phyloP scores from a whole-genome alignment of 2,329 filamentous ascomycete genomes.

The Aureobasidium sp. region DNA sequence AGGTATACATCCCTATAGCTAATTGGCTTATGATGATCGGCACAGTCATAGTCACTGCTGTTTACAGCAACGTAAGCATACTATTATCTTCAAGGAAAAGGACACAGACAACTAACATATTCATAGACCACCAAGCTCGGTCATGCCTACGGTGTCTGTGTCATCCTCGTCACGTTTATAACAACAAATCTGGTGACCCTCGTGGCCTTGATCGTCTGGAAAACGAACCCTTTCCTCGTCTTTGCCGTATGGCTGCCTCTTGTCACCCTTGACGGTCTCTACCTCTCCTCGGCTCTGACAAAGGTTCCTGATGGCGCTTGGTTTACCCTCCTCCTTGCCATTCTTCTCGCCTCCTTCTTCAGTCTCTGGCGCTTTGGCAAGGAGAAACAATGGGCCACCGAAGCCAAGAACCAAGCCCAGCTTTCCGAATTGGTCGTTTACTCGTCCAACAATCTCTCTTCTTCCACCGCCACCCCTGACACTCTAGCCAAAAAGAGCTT shows the following conservation, averaged over 20 bases:
- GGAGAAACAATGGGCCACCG: slow-evolving; percentile 65
- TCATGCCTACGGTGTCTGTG: slow-evolving; percentile 70
- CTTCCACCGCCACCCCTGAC: slow-evolving; percentile 14
- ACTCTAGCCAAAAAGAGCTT: slow-evolving; percentile 15
- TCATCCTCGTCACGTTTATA: slow-evolving; percentile 72
- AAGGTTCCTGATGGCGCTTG: slow-evolving; percentile 71
- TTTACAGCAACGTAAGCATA: slow-evolving; percentile 58
- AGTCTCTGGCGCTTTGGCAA: slow-evolving; percentile 73
- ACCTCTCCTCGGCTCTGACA: slow-evolving; percentile 58
- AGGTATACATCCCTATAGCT: slow-evolving; percentile 66
- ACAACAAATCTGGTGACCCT: slow-evolving; percentile 67
- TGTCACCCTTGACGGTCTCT: slow-evolving; percentile 59
- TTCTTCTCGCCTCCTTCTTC: slow-evolving; percentile 55
- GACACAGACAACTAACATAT: slow-evolving; percentile 17
- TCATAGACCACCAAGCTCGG: slow-evolving; percentile 56
- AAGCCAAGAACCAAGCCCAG: slow-evolving; percentile 52
- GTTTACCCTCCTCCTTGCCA: slow-evolving; percentile 63
- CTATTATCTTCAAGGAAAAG: neutral
- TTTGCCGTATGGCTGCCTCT: slow-evolving; percentile 55
- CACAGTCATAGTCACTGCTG: slow-evolving; percentile 62
- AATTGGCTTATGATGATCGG: slow-evolving; percentile 74
- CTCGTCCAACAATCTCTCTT: slow-evolving; percentile 19
- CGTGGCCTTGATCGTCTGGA: slow-evolving; percentile 66
- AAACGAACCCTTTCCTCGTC: slow-evolving; percentile 52
- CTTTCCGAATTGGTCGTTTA: slow-evolving; percentile 35